Conservation (phyloP, 148 eudicot genomes). For the Chenopodium album region DNA sequence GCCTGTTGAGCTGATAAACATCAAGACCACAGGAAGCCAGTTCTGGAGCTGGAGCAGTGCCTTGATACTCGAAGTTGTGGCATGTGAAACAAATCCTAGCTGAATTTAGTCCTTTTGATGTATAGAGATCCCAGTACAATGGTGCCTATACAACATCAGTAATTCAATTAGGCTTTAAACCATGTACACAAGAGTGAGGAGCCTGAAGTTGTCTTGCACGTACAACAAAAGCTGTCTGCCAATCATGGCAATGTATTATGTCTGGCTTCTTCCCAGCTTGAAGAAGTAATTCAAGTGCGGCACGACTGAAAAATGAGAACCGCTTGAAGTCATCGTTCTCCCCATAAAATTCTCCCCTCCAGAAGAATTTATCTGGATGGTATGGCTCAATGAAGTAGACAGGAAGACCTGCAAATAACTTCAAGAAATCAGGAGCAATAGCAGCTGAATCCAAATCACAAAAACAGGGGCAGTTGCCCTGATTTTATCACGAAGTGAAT, state of each 20-base stretch:
- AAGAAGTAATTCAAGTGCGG: slow-evolving; percentile 84
- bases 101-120: slow-evolving; percentile 85
- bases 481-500: not conserved
- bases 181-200: not conserved
- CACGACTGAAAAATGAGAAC: slow-evolving; percentile 92
- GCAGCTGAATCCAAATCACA: not conserved
- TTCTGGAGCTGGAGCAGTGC: slow-evolving; percentile 79
- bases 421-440: slow-evolving; percentile 6
- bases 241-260: slow-evolving; percentile 98
- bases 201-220: slow-evolving; percentile 14
- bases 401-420: slow-evolving; percentile 72
- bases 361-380: slow-evolving; percentile 83
- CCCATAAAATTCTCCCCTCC: slow-evolving; percentile 94
- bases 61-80: slow-evolving; percentile 98
- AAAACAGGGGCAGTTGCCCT: not conserved
- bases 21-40: slow-evolving; percentile 95
- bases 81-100: slow-evolving; percentile 96
- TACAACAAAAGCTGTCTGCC: slow-evolving; percentile 99
- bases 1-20: slow-evolving; percentile 75
- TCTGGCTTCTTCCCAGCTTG: slow-evolving; percentile 94
- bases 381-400: slow-evolving; percentile 94
- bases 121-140: slow-evolving; percentile 90
- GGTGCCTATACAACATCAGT: slow-evolving; percentile 56
- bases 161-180: not conserved
- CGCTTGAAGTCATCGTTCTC: slow-evolving; percentile 94